A percentile compares a stretch with the other conserved stretches of the same genome.
These are phyloP conservation scores for Suillus cothurnatus DNA, from an alignment of 768 basidiomycete genomes.

Conservation along the genomic window DNA sequence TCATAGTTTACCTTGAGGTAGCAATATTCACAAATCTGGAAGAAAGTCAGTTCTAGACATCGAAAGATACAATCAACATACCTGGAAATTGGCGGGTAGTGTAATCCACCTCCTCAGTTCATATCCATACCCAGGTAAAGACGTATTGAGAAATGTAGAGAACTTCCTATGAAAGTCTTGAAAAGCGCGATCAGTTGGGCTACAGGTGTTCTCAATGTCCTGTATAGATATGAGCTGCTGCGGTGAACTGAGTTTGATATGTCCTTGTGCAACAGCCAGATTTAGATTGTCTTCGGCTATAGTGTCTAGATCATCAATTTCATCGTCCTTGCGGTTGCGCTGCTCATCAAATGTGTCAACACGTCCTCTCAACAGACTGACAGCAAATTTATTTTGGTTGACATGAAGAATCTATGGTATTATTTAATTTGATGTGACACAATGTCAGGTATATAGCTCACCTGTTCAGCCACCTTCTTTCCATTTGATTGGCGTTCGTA, in stretches of 20 bases:
- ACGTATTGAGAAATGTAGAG: conserved; percentile 2
- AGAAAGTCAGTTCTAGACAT: conserved; percentile 7
- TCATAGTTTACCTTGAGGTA: conserved; percentile 32
- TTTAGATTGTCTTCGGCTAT: no score
- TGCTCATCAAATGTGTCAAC: not conserved
- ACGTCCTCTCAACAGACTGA: not conserved
- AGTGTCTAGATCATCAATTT: no score
- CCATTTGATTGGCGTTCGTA: conserved; percentile 36
- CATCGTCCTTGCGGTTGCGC: not conserved
- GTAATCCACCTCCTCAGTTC: not conserved
- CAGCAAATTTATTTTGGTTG: not conserved
- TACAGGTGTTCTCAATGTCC: not conserved
- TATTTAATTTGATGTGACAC: no score
- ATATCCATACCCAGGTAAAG: conserved; percentile 2
- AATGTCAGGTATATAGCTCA: no score
- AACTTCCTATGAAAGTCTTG: not conserved
- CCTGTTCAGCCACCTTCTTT: conserved; percentile 36
- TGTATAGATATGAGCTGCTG: not conserved
- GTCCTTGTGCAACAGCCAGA: no score
- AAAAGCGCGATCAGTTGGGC: not conserved
- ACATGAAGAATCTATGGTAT: not conserved
- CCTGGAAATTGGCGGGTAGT: not conserved
- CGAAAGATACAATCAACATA: not conserved
- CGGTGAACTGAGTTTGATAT: conserved; percentile 2
- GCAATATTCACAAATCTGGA: conserved; percentile 25